Evolutionary conservation across 2,329 filamentous ascomycete species (phyloP), one percentile per base, ranked within the genome.

Genomic region (Beauveria caledonica): DNA sequence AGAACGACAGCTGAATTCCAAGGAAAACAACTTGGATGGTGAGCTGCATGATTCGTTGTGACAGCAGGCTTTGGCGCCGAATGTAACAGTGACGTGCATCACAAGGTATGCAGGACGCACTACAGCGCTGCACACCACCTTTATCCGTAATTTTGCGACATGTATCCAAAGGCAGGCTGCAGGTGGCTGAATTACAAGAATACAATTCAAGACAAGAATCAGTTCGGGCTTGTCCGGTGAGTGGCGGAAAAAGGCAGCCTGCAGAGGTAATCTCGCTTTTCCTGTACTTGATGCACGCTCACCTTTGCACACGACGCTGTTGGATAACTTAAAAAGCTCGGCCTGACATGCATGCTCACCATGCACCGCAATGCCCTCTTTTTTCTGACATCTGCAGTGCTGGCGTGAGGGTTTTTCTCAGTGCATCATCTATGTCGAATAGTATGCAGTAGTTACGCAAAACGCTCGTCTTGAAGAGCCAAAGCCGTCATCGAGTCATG

Each of bases 81-180:
- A 45, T 60, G 58, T 44, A 60, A 60, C 58, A 25, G 50, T 60
- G 58, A 60, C 50, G 29, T 54, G 58, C 58, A 54, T 60, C 56
- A 58, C 56, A 33, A 45, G 56, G 25, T 36, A 33, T 25, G 11
- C 48, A 58, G 50, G 5, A 36, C 15, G 33, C 33, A 36, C 11
- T 39, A 54, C 19, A 19, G 36, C 36, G 48, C 33, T 39, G 33
- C 50, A 23, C 51, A 42, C 51, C 50, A 29, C 52, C 13, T 44
- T 36, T 5, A 36, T 36, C 11, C 33, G 15, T 27, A 19, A 19
- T 46, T 42, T 8, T 40, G 27, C 44, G 27, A 23, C 27, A 44
- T 36, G 23, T 29, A 33, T 7, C 13, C 17, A 46, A 42, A 42
- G 19, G 40, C 25, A 48, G 44, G 25, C 40, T 56, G 33, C 56